phyloP scores from a whole-genome alignment of 2,329 filamentous ascomycete genomes.

The Beauveria scarabaeidicola region DNA sequence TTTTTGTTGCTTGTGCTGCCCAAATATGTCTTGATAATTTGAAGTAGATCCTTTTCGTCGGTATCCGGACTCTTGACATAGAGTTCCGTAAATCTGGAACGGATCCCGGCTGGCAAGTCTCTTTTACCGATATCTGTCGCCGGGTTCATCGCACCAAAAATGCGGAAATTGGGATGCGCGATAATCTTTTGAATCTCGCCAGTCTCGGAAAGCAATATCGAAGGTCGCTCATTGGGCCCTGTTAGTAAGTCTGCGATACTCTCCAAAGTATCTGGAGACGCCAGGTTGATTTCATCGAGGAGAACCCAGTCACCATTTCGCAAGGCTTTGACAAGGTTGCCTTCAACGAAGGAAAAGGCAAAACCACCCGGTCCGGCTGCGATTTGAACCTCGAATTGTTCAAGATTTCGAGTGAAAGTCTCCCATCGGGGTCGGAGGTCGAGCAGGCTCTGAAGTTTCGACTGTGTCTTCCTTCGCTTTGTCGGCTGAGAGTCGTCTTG shows the following conservation, averaged over 20 bases:
- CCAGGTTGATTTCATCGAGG: conserved; percentile 93
- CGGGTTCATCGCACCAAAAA: conserved; percentile 99
- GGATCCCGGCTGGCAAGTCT: conserved; percentile 78
- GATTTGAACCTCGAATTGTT: conserved; percentile 73
- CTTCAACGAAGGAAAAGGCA: conserved; percentile 92
- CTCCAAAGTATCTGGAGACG: conserved; percentile 88
- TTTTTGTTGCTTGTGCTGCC: conserved; percentile 62
- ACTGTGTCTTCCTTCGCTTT: conserved; percentile 59
- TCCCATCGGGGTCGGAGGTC: conserved; percentile 65
- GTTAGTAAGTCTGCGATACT: conserved; percentile 84
- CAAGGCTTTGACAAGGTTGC: conserved; percentile 91
- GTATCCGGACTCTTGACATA: conserved; percentile 88
- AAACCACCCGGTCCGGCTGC: conserved; percentile 65
- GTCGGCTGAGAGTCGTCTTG: conserved; percentile 46
- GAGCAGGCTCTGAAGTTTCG: conserved; percentile 56
- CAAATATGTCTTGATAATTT: conserved; percentile 83
- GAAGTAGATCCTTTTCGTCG: conserved; percentile 76
- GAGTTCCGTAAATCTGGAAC: conserved; percentile 90
- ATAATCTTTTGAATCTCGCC: conserved; percentile 84
- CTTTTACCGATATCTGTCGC: conserved; percentile 96
- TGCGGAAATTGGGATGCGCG: conserved; percentile 85
- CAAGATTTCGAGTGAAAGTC: conserved; percentile 63
- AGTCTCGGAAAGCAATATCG: conserved; percentile 83
- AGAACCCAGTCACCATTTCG: conserved; percentile 96
- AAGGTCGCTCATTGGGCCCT: conserved; percentile 63